Evolutionary conservation across 2,329 filamentous ascomycete genomes (phyloP), one percentile per base, ranked within the genome.

Genomic region (Shiraia sp.): DNA sequence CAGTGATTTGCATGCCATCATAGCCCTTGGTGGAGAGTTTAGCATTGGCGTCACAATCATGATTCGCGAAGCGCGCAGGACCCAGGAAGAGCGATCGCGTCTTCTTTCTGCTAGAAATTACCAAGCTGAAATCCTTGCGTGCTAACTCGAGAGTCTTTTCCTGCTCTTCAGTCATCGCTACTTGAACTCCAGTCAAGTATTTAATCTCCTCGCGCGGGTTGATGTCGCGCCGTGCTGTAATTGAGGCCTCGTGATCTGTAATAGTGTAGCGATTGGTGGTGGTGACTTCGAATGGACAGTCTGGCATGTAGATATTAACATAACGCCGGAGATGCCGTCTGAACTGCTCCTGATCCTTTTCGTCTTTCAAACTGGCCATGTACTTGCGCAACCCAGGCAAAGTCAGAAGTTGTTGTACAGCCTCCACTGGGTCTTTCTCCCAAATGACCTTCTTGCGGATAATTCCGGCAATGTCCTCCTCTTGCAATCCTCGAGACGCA

Each of bases 201-300:
- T 91, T 96, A 72, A 99, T 85, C 27, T 86, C 82, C 64, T 96
- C 88, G 47, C 91, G 89, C 53, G 84, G 86, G 56, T 80, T 83
- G 61, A 97, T 93, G 39, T 80, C 80, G 47, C 81, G 84, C 30
- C 93, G 82, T 8, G 95, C 92, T 3, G 87, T 88, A 32, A 96
- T 82, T 14, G 88, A 85, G 9, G 93, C 93, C 69, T 99, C 93
- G 51, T 95, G 88, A 22, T 85, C 88, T 39, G 84, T 85, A 51
- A 97, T 91, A 4, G 90, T 96, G 72, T 97, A 99, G 39, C 93
- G 86, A 68, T 97, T 97, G 25, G 93, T 97, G 2, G 83, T 88
- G 13, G 88, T 87, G 56, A 99, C 90, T 68, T 99, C 93, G 72
- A 93, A 97, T 0, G 92, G 89, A 61, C 90, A 96, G 57, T 97